A percentile compares a stretch with the other conserved stretches of the same genome.
These are phyloP conservation scores for Narthecium ossifragum DNA, from an alignment of 106 monocot species.

Conservation along the genomic window DNA sequence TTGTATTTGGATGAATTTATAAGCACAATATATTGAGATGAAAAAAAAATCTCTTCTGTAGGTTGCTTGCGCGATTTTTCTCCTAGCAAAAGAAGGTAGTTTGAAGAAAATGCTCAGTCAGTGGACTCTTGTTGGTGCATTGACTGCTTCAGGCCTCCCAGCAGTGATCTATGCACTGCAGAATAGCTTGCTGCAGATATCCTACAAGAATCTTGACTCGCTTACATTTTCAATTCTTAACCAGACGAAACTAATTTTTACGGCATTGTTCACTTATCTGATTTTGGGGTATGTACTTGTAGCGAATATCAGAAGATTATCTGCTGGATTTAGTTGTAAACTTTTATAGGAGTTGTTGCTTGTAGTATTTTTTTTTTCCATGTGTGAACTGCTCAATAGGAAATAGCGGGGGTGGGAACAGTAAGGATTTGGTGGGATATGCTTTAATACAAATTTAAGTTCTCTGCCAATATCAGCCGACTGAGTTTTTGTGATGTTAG, in stretches of 20 bases:
- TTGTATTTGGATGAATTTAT: too few relatives aligned
- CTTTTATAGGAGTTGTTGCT: too few relatives aligned
- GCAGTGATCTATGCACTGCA: slow-evolving; percentile 97
- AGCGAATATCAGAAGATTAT: background rate
- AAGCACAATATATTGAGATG: too few relatives aligned
- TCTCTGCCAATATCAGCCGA: too few relatives aligned
- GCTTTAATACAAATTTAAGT: too few relatives aligned
- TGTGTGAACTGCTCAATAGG: too few relatives aligned
- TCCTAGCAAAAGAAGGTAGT: slow-evolving; percentile 67
- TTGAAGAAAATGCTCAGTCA: slow-evolving; percentile 47
- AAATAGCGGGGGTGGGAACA: too few relatives aligned
- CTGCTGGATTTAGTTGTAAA: too few relatives aligned
- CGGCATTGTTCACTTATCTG: slow-evolving; percentile 81
- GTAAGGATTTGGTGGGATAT: too few relatives aligned
- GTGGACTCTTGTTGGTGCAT: slow-evolving; percentile 72
- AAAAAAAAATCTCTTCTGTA: too few relatives aligned
- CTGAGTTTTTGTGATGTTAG: too few relatives aligned
- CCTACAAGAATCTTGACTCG: slow-evolving; percentile 92
- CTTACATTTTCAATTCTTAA: slow-evolving; percentile 98
- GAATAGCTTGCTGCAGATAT: slow-evolving; percentile 94
- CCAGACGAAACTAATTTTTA: slow-evolving; percentile 94
- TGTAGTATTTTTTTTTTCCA: too few relatives aligned
- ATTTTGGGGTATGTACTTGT: slow-evolving; percentile 68
- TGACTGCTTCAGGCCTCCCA: slow-evolving; percentile 92
- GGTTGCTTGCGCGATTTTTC: slow-evolving; percentile 77